phyloP scores from a whole-genome alignment of 2,329 filamentous ascomycete species.

The Epichloe elymi region DNA sequence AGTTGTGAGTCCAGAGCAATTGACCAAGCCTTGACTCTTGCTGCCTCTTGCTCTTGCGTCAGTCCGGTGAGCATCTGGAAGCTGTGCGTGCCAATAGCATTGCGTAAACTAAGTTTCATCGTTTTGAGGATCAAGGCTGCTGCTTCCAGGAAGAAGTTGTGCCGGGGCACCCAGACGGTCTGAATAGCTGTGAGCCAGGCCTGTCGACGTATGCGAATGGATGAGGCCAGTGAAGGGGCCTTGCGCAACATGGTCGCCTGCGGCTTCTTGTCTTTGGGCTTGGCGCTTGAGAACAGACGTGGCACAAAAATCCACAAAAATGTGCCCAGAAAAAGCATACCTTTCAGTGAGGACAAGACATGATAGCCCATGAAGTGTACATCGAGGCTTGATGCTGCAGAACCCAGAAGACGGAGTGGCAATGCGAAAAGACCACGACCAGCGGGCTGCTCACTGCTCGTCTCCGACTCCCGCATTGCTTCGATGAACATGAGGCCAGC shows the following conservation, averaged over 20 bases:
- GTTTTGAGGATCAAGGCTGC: slow-evolving; percentile 70
- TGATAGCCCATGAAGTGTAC: slow-evolving; percentile 43
- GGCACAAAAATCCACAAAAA: slow-evolving; percentile 43
- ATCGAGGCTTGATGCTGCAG: slow-evolving; percentile 33
- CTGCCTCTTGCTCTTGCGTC: slow-evolving; percentile 73
- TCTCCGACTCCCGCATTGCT: slow-evolving; percentile 55
- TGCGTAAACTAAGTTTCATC: slow-evolving; percentile 67
- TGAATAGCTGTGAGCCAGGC: slow-evolving; percentile 91
- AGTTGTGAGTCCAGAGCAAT: slow-evolving; percentile 90
- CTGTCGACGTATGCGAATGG: slow-evolving; percentile 72
- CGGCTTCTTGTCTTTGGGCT: slow-evolving; percentile 38
- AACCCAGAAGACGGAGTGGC: slow-evolving; percentile 44
- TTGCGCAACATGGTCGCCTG: slow-evolving; percentile 32
- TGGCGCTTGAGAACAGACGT: slow-evolving; percentile 30
- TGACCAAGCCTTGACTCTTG: slow-evolving; percentile 80
- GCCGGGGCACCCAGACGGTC: slow-evolving; percentile 79
- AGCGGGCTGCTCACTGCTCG: slow-evolving; percentile 47
- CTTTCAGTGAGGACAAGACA: slow-evolving; percentile 37
- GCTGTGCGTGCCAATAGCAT: slow-evolving; percentile 59
- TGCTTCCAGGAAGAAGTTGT: slow-evolving; percentile 76
- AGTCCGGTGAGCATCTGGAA: slow-evolving; percentile 71
- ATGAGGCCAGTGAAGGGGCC: slow-evolving; percentile 63
- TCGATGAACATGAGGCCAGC: slow-evolving; percentile 88
- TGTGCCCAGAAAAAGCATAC: slow-evolving; percentile 38
- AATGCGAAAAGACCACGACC: slow-evolving; percentile 55